These are phyloP conservation scores for Davidsoniella eucalypti DNA, from an alignment of 2,329 filamentous ascomycete species.

Conservation along the genomic window DNA sequence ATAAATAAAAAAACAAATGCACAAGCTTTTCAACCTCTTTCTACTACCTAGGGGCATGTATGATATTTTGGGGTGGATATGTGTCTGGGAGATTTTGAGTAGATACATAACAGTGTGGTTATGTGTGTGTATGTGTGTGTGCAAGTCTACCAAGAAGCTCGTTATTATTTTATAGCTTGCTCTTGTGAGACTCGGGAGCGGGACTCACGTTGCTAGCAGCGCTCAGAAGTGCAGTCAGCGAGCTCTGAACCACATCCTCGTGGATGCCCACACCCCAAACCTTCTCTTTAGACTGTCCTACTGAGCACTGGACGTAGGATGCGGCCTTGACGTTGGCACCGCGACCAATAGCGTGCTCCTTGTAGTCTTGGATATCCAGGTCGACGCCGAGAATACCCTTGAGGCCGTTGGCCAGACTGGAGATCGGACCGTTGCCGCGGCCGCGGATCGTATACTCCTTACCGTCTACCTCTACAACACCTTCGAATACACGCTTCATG, in stretches of 20 bases:
- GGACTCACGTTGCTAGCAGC: conserved; percentile 69
- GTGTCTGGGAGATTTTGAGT: too few relatives aligned
- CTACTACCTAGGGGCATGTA: too few relatives aligned
- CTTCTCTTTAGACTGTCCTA: conserved; percentile 46
- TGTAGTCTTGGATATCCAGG: conserved; percentile 85
- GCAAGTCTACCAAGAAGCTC: not conserved
- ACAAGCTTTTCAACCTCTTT: too few relatives aligned
- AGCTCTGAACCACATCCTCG: conserved; percentile 81
- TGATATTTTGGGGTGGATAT: too few relatives aligned
- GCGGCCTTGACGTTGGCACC: conserved; percentile 81
- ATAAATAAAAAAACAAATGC: too few relatives aligned
- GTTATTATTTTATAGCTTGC: conserved; percentile 15
- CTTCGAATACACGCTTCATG: conserved; percentile 66
- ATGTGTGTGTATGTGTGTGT: not conserved
- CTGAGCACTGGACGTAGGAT: conserved; percentile 81
- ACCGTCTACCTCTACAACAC: conserved; percentile 69
- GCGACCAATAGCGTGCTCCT: conserved; percentile 80
- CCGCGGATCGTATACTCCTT: conserved; percentile 64
- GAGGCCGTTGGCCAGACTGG: conserved; percentile 69
- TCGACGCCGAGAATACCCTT: conserved; percentile 57
- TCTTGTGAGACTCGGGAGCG: conserved; percentile 10
- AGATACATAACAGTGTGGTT: too few relatives aligned
- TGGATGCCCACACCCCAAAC: conserved; percentile 89
- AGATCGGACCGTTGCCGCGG: conserved; percentile 79
- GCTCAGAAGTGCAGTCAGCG: conserved; percentile 68